phyloP scores from a whole-genome alignment of 1,139 yeast genomes.

The Pichia sp. region DNA sequence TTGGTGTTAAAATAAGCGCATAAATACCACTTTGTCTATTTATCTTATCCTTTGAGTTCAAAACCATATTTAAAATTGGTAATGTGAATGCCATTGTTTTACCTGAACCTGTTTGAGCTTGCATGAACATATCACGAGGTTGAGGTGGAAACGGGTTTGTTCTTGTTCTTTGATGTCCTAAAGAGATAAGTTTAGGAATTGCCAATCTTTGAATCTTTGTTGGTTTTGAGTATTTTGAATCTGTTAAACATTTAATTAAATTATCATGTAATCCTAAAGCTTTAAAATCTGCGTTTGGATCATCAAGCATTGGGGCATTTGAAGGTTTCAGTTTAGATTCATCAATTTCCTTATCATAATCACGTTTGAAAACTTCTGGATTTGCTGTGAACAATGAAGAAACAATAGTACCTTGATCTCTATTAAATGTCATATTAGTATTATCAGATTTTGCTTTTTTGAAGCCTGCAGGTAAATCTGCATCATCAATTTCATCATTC shows the following conservation, averaged over 20 bases:
- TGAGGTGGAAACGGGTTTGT: conserved; percentile 13
- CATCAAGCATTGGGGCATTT: conserved; percentile 75
- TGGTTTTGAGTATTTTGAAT: conserved; percentile 60
- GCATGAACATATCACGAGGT: conserved; percentile 66
- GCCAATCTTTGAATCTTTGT: conserved; percentile 82
- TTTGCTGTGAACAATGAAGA: conserved; percentile 84
- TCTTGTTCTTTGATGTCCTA: conserved; percentile 34
- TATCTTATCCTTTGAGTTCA: conserved; percentile 43
- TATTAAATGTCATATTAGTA: conserved; percentile 21
- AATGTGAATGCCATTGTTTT: conserved; percentile 80
- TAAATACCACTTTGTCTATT: conserved; percentile 78
- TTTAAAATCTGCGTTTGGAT: conserved; percentile 48
- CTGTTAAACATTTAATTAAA: conserved; percentile 51
- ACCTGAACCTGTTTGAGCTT: conserved; percentile 96
- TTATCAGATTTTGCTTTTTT: conserved; percentile 3
- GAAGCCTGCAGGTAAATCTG: neutral
- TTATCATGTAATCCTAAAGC: conserved; percentile 62
- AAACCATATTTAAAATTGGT: conserved; percentile 71
- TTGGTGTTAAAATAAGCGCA: conserved; percentile 84
- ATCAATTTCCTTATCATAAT: conserved; percentile 29
- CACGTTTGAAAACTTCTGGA: conserved; percentile 35
- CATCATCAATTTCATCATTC: neutral
- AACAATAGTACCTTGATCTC: conserved; percentile 46
- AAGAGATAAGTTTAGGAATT: conserved; percentile 51
- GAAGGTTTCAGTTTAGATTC: conserved; percentile 50